Conservation (phyloP, 2,329 filamentous ascomycete species). For the Simplicillium sp. region DNA sequence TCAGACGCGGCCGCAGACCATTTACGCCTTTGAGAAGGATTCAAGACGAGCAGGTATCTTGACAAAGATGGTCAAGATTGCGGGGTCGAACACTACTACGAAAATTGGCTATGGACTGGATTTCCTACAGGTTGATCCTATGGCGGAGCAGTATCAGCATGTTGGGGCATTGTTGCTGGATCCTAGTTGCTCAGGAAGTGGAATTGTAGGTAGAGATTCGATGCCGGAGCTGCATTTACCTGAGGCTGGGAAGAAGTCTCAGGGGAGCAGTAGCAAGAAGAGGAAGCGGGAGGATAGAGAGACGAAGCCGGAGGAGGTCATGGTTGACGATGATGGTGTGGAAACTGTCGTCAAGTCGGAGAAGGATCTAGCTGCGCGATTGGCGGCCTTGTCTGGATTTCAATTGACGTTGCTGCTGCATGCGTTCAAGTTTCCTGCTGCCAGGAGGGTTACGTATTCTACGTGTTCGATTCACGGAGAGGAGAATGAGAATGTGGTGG, state of each 20-base stretch:
- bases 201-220: slow-evolving; percentile 83
- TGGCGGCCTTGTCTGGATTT: slow-evolving; percentile 68
- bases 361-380: slow-evolving; percentile 50
- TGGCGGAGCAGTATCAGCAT: slow-evolving; percentile 47
- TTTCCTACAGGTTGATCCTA: slow-evolving; percentile 68
- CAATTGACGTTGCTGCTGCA: slow-evolving; percentile 77
- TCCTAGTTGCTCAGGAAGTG: slow-evolving; percentile 91
- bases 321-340: slow-evolving; percentile 50
- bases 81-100: slow-evolving; percentile 59
- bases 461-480: slow-evolving; percentile 83
- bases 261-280: slow-evolving; percentile 20
- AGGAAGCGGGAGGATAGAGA: slow-evolving; percentile 32
- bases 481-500: slow-evolving; percentile 84
- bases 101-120: slow-evolving; percentile 66
- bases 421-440: slow-evolving; percentile 71
- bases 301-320: slow-evolving; percentile 19
- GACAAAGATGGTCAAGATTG: slow-evolving; percentile 72
- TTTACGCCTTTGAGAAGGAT: slow-evolving; percentile 79
- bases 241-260: not conserved
- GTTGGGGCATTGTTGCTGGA: slow-evolving; percentile 82
- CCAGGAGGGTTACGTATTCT: slow-evolving; percentile 74
- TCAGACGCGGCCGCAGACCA: slow-evolving; percentile 24
- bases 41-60: slow-evolving; percentile 61
- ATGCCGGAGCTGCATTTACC: slow-evolving; percentile 58
- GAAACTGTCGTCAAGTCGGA: slow-evolving; percentile 41